phyloP scores from a whole-genome alignment of 1,284 basidiomycete genomes.

The Bondarzewia mesenterica region DNA sequence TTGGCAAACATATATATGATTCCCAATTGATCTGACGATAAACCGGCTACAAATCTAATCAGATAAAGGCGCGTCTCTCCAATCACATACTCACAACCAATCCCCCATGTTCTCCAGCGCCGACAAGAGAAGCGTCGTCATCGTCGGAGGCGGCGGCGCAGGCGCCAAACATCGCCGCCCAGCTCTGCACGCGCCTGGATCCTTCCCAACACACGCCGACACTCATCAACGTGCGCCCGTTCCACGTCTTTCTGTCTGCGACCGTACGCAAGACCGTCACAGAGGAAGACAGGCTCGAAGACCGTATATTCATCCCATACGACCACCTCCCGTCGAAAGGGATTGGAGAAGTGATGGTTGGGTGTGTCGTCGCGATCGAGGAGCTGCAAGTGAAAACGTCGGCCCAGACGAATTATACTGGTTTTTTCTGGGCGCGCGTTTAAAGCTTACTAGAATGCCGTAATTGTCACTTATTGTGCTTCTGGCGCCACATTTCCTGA shows the following conservation, averaged over 20 bases:
- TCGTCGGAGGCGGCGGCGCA: neutral
- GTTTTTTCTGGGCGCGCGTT: no score
- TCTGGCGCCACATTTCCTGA: no score
- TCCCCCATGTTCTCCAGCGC: no score
- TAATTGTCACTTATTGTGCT: no score
- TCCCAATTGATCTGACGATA: no score
- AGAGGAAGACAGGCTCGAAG: neutral
- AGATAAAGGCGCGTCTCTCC: no score
- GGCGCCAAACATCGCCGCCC: neutral
- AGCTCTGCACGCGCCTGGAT: neutral
- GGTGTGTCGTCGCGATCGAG: conserved; percentile 1
- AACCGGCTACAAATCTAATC: no score
- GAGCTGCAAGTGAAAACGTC: no score
- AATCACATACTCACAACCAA: no score
- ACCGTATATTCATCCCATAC: neutral
- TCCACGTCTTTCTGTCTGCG: neutral
- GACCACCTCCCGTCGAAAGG: neutral
- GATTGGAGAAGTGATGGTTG: conserved; percentile 6
- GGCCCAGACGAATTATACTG: no score
- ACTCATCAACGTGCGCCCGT: conserved; percentile 1
- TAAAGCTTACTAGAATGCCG: no score
- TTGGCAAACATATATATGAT: no score
- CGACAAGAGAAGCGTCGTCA: neutral
- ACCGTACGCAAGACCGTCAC: neutral
- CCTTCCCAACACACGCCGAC: neutral